A percentile compares a stretch with the other conserved stretches of the same genome.
These are phyloP conservation scores for Bathelium albidoporum DNA, from an alignment of 495 filamentous ascomycete genomes.

Conservation along the genomic window DNA sequence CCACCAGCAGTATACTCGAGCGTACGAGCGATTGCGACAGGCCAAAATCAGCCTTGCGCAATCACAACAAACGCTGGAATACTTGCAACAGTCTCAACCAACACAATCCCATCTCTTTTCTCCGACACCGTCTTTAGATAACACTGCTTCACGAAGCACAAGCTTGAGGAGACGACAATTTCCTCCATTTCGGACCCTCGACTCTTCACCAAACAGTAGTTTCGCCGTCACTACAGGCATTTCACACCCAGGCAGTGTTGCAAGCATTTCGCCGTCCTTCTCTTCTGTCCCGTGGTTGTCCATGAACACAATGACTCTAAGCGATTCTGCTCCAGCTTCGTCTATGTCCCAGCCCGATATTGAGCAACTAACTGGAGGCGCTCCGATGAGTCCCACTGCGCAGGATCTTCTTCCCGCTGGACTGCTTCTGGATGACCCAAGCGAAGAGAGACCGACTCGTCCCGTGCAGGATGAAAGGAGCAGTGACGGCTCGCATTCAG, in stretches of 20 bases:
- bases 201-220: conserved; percentile 15
- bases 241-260: conserved; percentile 19
- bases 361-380: conserved; percentile 29
- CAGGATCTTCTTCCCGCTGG: conserved; percentile 30
- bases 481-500: conserved; percentile 7
- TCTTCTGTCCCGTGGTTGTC: conserved; percentile 7
- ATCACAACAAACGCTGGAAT: background rate
- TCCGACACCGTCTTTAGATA: background rate
- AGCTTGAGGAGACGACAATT: conserved; percentile 3
- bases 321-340: background rate
- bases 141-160: background rate
- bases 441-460: background rate
- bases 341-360: conserved; percentile 25
- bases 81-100: background rate
- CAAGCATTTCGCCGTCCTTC: conserved; percentile 22
- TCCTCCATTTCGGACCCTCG: background rate
- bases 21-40: conserved; percentile 1
- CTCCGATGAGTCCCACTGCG: conserved; percentile 31
- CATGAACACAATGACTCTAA: conserved; percentile 28
- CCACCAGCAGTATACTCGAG: conserved; percentile 37
- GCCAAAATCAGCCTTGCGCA: conserved; percentile 14
- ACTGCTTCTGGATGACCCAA: conserved; percentile 29
- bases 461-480: conserved; percentile 6
- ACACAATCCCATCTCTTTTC: background rate
- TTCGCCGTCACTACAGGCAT: conserved; percentile 14